Conservation (phyloP, 345 rosid species). For the Citrus medica region DNA sequence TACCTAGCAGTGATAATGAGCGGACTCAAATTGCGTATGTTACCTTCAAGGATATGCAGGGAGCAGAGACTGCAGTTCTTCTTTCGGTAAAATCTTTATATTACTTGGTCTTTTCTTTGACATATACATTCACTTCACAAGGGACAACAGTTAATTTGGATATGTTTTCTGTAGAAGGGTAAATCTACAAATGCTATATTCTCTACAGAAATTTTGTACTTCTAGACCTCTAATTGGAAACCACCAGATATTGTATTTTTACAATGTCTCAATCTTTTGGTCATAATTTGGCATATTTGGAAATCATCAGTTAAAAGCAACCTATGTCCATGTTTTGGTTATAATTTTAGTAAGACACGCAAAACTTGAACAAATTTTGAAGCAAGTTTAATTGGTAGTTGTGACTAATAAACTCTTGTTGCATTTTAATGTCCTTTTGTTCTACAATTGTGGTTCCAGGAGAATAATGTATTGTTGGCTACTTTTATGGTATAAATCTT, state of each 20-base stretch:
- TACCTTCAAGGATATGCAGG: constrained; percentile 58
- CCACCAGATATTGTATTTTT: not conserved
- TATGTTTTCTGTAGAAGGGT: not conserved
- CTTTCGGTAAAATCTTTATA: constrained; percentile 54
- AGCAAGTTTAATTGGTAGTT: not conserved
- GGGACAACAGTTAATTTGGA: not conserved
- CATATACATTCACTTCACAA: not conserved
- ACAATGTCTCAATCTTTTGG: not conserved
- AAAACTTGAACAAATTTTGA: not conserved
- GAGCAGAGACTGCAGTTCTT: constrained; percentile 64
- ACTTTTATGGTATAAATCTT: not conserved
- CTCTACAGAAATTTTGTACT: not conserved
- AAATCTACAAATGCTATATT: not conserved
- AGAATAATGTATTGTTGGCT: not conserved
- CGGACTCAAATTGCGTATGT: constrained; percentile 53
- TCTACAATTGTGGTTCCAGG: not conserved
- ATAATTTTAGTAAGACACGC: not conserved
- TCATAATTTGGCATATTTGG: not conserved
- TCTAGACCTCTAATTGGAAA: not conserved
- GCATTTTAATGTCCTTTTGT: not conserved
- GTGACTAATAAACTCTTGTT: not conserved
- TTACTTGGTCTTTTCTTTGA: constrained; percentile 7
- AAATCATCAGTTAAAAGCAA: not conserved
- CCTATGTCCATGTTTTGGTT: not conserved
- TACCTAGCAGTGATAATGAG: constrained; percentile 58